phyloP scores from a whole-genome alignment of 139 green algal genomes.

The Desmodesmus armatus region DNA sequence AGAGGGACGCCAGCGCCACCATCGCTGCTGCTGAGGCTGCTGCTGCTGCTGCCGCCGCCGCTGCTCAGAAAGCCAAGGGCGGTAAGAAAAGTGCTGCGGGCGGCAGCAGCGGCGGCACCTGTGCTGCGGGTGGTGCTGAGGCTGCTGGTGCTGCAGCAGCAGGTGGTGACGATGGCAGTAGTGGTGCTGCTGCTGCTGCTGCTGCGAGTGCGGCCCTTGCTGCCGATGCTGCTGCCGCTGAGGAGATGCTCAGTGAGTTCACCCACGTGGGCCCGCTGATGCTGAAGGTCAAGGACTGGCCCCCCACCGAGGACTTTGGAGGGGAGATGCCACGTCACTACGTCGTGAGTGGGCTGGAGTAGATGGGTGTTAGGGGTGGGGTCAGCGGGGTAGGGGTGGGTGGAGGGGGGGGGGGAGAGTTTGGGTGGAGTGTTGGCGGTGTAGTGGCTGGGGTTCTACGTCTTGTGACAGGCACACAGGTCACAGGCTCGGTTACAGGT shows the following conservation, averaged over 20 bases:
- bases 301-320: slow-evolving; percentile 64
- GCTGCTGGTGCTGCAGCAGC: not conserved
- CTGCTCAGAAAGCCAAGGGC: no score
- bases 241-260: no score
- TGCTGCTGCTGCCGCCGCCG: no score
- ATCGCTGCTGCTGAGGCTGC: no score
- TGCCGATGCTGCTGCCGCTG: not conserved
- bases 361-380: no score
- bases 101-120: no score
- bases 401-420: no score
- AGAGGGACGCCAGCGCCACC: no score
- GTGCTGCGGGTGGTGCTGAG: not conserved
- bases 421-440: no score
- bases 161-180: not conserved
- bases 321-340: slow-evolving; percentile 51
- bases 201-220: not conserved
- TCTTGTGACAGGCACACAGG: not conserved
- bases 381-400: no score
- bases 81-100: no score
- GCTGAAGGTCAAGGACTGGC: slow-evolving; percentile 94
- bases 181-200: not conserved
- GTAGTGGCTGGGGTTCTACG: no score
- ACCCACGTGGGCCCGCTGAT: slow-evolving; percentile 55
- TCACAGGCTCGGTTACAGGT: not conserved
- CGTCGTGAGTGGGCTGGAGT: slow-evolving; percentile 17